Evolutionary conservation across 257 asterid genomes (phyloP), one percentile per base, ranked within the genome.

Genomic region (Fraxinus excelsior): DNA sequence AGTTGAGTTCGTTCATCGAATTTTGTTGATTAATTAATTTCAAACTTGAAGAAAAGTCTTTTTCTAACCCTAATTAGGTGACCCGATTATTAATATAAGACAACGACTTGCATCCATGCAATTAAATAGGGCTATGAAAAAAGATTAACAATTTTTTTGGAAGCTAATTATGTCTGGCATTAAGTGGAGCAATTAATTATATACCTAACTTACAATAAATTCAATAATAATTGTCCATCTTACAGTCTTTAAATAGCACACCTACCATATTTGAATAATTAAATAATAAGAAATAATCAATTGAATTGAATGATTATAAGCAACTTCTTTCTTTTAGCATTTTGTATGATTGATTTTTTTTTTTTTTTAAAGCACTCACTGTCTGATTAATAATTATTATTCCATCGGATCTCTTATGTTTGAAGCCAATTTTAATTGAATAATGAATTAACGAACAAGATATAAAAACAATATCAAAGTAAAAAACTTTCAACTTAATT

Each of bases 121-220:
- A 10, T 53, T 5, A 53, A 19, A n/a, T 19, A 40, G 29, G 70
- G 74, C 70, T 83, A 56, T 69, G 72, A 79, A 79, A 68, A 80
- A 25, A 66, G 73, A 79, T 79, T 85, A 80, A 79, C 4, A 31
- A 51, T 64, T 38, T n/a, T 26, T 76, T 77, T 70, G 80, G 60
- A 74, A 76, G 35, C 77, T 80, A 64, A 85, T 78, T 83, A 82
- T 12, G 16, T 16, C 49, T 80, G 86, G 76, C 92, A 86, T 83
- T 88, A 79, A 88, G 71, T 81, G 73, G 51, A 26, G 72, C 76
- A 67, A 86, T 88, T 88, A 65, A 86, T 80, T 81, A 86, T 86
- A 32, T 70, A 88, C 88, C 91, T 85, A 88, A 88, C 89, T 32
- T 78, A 70, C 80, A 85, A 70, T 85, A 51, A 83, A 78, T 81